These are phyloP conservation scores for Cenchrus fungigraminus DNA, from an alignment of 176 grass and related monocot species.

Conservation along the genomic window DNA sequence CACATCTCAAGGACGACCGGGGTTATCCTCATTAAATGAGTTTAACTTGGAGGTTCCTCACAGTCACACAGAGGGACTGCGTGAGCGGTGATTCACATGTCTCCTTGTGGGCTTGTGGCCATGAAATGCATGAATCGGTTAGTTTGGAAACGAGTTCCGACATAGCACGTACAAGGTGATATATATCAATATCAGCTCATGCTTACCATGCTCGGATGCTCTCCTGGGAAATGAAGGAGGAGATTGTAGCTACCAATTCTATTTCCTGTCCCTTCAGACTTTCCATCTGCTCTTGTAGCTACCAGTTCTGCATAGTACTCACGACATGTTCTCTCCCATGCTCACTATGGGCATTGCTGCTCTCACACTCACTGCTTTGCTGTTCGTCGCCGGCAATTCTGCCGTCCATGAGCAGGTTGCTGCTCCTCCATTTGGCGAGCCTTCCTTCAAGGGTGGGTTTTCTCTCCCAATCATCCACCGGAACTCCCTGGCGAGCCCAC, in stretches of 20 bases:
- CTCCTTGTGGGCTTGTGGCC: background rate
- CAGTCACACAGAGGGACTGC: background rate
- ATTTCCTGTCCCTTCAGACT: background rate
- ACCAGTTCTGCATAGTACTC: background rate
- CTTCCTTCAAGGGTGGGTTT: constrained; percentile 7
- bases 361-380: background rate
- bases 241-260: background rate
- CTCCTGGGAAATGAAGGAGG: background rate
- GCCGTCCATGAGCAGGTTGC: background rate
- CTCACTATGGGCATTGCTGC: background rate
- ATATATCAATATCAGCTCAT: background rate
- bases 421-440: background rate
- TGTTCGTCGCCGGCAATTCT: background rate
- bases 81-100: background rate
- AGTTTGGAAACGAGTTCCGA: background rate
- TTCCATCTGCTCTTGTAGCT: background rate
- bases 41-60: too few relatives aligned
- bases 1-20: too few relatives aligned
- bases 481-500: background rate
- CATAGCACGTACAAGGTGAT: background rate
- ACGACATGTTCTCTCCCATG: background rate
- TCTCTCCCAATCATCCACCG: constrained; percentile 17
- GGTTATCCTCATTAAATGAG: too few relatives aligned
- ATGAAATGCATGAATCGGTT: background rate
- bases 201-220: background rate